Evolutionary conservation across 2,329 filamentous ascomycete species (phyloP), one percentile per base, ranked within the genome.

Genomic region (Coleophoma eucalyptorum): DNA sequence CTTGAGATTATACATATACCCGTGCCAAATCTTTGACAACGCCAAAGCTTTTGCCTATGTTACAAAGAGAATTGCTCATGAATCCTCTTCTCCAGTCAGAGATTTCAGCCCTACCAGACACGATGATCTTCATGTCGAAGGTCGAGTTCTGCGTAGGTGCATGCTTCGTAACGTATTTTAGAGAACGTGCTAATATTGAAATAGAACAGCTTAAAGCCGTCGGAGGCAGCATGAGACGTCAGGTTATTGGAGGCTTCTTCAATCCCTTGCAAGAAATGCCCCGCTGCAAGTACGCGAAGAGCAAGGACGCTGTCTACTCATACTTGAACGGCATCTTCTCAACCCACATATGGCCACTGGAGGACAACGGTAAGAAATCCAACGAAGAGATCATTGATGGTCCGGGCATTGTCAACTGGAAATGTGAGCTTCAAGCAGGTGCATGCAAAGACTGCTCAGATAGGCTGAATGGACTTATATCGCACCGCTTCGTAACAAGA

Each of bases 71-170:
- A 8, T 51, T 10, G 35, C 35, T 13, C 10, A 32, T 32, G 10
- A 44, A 15, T 10, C 21, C 12, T 12, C 26, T 20, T 31, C 32
- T 4, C 50, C 47, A 16, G 33, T 43, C 20, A 10, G 31, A 16
- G 50, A 51, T 15, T 16, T 38, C 2, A 51, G 48, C 20, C 45
- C 50, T 15, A 51, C n/a, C 3, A 18, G 19, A n/a, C 35, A 51
- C 16, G 11, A 35, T 31, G 8, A 43, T n/a, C 40, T 51, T 10
- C 50, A 44, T 20, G 31, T 43, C 10, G 20, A 37, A 37, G 37
- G 44, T 16, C 18, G 50, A 18, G 44, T 51, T 15, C 32, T 51
- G 32, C 44, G 50, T 51, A 44, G 48, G 44, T 50, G 15, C 8
- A 6, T 18, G 12, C 13, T 20, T 7, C 7, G 7, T 26, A 7